phyloP scores from a whole-genome alignment of 1,139 yeast species.

The Sugiyamaella japonica region DNA sequence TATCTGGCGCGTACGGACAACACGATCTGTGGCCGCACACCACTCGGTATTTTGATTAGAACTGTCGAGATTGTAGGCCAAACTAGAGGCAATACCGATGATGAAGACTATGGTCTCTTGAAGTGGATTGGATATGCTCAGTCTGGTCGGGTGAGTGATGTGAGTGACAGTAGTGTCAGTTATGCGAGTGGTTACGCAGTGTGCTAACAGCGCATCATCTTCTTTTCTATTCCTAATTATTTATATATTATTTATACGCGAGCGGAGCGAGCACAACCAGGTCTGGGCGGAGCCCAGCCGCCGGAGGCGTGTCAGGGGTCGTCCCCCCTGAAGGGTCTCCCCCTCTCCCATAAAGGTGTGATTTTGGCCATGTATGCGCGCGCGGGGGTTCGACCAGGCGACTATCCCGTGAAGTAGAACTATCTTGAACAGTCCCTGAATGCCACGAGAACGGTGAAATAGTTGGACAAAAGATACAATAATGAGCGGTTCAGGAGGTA shows the following conservation, averaged over 20 bases:
- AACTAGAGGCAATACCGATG: slow-evolving; percentile 24
- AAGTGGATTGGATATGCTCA: slow-evolving; percentile 84
- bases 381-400: no score
- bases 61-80: slow-evolving; percentile 45
- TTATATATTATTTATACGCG: not conserved
- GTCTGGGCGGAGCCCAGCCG: not conserved
- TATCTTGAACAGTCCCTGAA: no score
- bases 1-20: slow-evolving; percentile 73
- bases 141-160: slow-evolving; percentile 55
- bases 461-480: not conserved
- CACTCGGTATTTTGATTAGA: slow-evolving; percentile 63
- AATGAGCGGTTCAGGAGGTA: slow-evolving; percentile 15
- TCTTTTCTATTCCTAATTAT: not conserved
- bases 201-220: slow-evolving; percentile 17
- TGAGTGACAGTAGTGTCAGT: slow-evolving; percentile 76
- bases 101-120: slow-evolving; percentile 40
- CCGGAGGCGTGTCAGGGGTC: not conserved
- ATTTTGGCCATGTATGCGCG: no score
- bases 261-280: not conserved
- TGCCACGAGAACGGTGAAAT: no score
- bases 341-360: not conserved
- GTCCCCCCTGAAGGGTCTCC: no score
- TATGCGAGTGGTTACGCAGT: slow-evolving; percentile 81
- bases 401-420: no score
- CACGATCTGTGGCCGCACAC: slow-evolving; percentile 93